Evolutionary conservation across 495 filamentous ascomycete species (phyloP), one percentile per base, ranked within the genome.

Genomic region (Aspergillus olivimuriae): DNA sequence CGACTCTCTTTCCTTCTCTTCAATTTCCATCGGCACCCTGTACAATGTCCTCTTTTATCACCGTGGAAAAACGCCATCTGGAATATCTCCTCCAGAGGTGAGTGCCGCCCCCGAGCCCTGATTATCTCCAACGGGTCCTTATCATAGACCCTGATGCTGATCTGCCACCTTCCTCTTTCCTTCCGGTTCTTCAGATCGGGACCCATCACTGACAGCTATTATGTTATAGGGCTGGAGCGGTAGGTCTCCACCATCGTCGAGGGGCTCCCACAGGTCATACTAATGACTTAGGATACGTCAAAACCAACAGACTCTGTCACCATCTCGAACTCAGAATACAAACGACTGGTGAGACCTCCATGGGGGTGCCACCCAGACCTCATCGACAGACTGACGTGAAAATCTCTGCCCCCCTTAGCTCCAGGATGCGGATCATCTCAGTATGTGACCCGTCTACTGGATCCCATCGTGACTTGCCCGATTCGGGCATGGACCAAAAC

Each of bases 241-340:
- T 28, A 28, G 18, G 22, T 39, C 5, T 10, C 36, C 11, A n/a
- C 7, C n/a, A n/a, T n/a, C n/a, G n/a, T n/a, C n/a, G n/a, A n/a
- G 19, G 22, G 3, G 14, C 20, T 4, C 23, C 4, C 2, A 30
- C 18, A 39, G 17, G 5, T 22, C 20, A 39, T 15, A 17, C 15
- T 17, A 6, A 4, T 34, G 16, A 34, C 14, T 34, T 28, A 28
- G 17, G 24, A 36, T 15, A 49, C 46, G n/a, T 12, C 26, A 11
- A 18, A 23, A 26, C 17, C 12, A 36, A 42, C 67, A 15, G 60
- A 60, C 20, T 69, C 62, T 36, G 73, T 80, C 28, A 74, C 64
- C 16, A 76, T 81, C 39, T 65, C 72, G 15, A 75, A 70, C 42
- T 54, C 61, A 14, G 74, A 81, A 55, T 73, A 82, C 59, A 70